Conservation (phyloP, 2,329 filamentous ascomycete species). For the Nemania abortiva region DNA sequence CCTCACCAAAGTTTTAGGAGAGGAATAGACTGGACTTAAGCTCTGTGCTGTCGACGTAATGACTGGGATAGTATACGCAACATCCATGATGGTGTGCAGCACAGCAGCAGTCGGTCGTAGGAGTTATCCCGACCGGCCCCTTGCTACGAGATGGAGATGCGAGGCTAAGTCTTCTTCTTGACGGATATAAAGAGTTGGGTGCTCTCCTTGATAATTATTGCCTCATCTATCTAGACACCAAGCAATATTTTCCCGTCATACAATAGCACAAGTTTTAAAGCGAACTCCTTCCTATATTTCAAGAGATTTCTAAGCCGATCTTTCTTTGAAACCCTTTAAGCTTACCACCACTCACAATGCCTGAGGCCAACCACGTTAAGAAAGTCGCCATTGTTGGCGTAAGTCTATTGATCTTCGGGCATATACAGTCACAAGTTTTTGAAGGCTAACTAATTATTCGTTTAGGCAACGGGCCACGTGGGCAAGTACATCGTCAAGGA, state of each 20-base stretch:
- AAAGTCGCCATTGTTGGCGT: conserved; percentile 63
- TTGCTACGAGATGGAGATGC: not conserved
- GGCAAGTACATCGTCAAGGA: conserved; percentile 55
- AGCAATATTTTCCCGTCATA: not conserved
- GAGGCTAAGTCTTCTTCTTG: not conserved
- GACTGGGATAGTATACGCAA: no score
- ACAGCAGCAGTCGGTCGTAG: not conserved
- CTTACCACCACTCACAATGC: conserved; percentile 17
- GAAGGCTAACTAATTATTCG: conserved; percentile 23
- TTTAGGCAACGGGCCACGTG: conserved; percentile 58
- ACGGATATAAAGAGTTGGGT: conserved; percentile 9
- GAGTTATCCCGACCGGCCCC: not conserved
- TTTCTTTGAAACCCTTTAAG: not conserved
- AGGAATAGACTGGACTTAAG: no score
- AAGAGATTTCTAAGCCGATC: no score
- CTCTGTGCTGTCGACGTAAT: no score
- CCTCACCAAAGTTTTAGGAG: not conserved
- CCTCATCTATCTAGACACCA: not conserved
- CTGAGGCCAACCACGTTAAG: conserved; percentile 54
- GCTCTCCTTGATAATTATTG: not conserved
- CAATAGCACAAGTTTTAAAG: not conserved
- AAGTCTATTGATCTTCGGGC: conserved; percentile 46
- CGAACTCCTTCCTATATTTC: not conserved
- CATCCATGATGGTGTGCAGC: no score
- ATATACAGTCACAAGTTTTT: not conserved